These are phyloP conservation scores for Pythium aristosporum DNA, from an alignment of 352 stramenopile species.

Conservation along the genomic window DNA sequence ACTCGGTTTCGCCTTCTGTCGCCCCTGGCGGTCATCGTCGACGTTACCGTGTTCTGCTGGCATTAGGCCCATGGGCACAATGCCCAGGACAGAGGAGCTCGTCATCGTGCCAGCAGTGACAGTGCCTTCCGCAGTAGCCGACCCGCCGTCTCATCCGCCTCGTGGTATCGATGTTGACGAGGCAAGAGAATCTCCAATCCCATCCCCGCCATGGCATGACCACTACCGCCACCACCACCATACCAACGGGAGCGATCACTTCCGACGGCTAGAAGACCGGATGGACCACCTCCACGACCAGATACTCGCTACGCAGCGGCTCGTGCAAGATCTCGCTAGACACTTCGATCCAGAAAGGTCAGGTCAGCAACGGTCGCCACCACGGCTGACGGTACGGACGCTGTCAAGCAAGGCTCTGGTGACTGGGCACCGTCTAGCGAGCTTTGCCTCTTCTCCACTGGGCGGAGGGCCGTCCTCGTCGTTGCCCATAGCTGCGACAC, in stretches of 20 bases:
- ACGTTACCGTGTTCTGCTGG: too few species aligned
- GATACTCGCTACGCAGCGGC: constrained; percentile 40
- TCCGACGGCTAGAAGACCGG: constrained; percentile 42
- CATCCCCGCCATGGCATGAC: background rate
- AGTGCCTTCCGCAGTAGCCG: too few species aligned
- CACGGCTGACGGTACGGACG: constrained; percentile 13
- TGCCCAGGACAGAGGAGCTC: too few species aligned
- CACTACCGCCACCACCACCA: constrained; percentile 6
- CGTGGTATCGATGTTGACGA: too few species aligned
- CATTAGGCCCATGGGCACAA: too few species aligned
- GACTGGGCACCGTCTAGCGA: background rate
- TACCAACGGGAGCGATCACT: constrained; percentile 9
- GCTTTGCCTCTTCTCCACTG: background rate
- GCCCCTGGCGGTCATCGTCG: too few species aligned
- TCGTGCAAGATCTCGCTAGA: constrained; percentile 49
- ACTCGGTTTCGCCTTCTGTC: too few species aligned
- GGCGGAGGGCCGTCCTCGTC: constrained; percentile 1
- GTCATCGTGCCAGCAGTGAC: too few species aligned
- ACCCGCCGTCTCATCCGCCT: background rate
- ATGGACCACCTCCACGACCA: constrained; percentile 51
- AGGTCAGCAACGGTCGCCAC: background rate
- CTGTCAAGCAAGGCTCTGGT: constrained; percentile 8
- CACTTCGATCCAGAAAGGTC: constrained; percentile 28
- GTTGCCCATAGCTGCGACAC: constrained; percentile 4
- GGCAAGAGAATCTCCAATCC: too few species aligned